phyloP scores from a whole-genome alignment of 257 asterid genomes.

The Solanum paucissectum region DNA sequence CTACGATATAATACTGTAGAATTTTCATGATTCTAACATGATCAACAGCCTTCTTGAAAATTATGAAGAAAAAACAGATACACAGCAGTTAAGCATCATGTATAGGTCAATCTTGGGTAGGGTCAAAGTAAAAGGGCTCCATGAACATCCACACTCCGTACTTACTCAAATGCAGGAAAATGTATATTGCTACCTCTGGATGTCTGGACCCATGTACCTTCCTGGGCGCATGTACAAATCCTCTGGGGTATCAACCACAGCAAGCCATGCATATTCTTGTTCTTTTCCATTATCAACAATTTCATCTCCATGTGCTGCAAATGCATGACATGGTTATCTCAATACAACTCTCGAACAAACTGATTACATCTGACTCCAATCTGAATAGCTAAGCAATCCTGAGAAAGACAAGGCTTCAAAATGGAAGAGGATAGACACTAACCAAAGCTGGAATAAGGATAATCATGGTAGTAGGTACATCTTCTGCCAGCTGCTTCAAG shows the following conservation, averaged over 20 bases:
- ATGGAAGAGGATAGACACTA: constrained; percentile 11
- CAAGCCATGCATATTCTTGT: constrained; percentile 85
- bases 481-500: constrained; percentile 60
- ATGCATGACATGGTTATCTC: constrained; percentile 15
- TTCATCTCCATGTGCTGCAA: constrained; percentile 23
- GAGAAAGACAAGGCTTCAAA: background rate
- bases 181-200: constrained; percentile 21
- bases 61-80: background rate
- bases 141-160: background rate
- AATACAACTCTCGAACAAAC: background rate
- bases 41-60: background rate
- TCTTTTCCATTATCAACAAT: constrained; percentile 18
- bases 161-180: background rate
- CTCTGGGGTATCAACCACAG: constrained; percentile 59
- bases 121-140: background rate
- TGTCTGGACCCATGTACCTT: constrained; percentile 49
- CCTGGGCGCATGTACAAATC: constrained; percentile 63
- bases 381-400: background rate
- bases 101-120: background rate
- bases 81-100: background rate
- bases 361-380: background rate
- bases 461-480: constrained; percentile 79
- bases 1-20: background rate
- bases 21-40: background rate
- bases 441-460: constrained; percentile 62